Base-by-base conservation (phyloP, 208 protist species). In the Wallacemonas sp. region DNA sequence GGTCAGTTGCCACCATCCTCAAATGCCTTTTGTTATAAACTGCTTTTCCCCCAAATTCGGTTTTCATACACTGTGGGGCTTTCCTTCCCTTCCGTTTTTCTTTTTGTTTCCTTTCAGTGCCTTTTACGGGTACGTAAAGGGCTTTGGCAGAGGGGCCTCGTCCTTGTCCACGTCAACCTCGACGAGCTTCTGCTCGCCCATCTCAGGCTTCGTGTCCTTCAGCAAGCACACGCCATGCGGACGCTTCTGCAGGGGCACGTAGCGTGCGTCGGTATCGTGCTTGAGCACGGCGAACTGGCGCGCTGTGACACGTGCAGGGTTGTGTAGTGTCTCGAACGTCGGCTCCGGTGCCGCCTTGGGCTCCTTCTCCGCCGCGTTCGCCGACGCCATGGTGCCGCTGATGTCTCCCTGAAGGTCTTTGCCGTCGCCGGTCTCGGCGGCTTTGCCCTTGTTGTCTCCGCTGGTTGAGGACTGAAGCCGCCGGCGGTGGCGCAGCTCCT, bases 41-140 rank as follows among this genome's bases (percentile, higher is more conserved):
- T n/a, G n/a, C n/a, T n/a, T n/a, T n/a, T n/a, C n/a, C n/a, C n/a
- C n/a, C n/a, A n/a, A n/a, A n/a, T n/a, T n/a, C n/a, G n/a, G n/a
- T n/a, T n/a, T n/a, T n/a, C n/a, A n/a, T n/a, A n/a, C n/a, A n/a
- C n/a, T n/a, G n/a, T n/a, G n/a, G n/a, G 38, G 19, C 41, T 29
- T 15, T 19, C 30, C 53, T 24, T 68, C 9, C 19, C 19, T 46
- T 10, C 36, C 32, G 6, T 34, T 21, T 15, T 45, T 22, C 13
- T 54, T 19, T 3, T 13, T 17, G 27, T 5, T 0, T 46, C 41
- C 22, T 21, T 38, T 58, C 21, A 15, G n/a, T n/a, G n/a, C n/a
- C n/a, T n/a, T n/a, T 55, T 89, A 95, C 19, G 90, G 87, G 73
- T 89, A 96, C 2, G 68, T 17, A 39, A 96, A 96, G 3, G 90